phyloP scores from a whole-genome alignment of 1,284 basidiomycete genomes.

The Ceratobasidium papillatum region DNA sequence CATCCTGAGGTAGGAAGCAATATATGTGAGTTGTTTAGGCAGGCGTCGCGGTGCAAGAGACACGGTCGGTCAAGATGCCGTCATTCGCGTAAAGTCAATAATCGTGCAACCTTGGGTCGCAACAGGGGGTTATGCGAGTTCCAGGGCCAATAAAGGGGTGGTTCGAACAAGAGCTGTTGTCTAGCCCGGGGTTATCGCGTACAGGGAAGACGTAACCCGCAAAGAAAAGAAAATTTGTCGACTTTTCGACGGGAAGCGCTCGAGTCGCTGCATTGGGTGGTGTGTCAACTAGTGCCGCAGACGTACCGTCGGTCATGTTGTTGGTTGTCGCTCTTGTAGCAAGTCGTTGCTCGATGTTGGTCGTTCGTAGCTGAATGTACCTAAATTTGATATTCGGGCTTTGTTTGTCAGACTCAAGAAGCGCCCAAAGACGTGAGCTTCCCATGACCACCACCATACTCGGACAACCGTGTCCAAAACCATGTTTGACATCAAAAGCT shows the following conservation, averaged over 20 bases:
- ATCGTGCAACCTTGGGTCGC: constrained; percentile 1
- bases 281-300: constrained; percentile 16
- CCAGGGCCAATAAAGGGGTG: neutral
- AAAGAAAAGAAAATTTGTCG: neutral
- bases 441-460: constrained; percentile 17
- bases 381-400: constrained; percentile 18
- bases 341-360: neutral
- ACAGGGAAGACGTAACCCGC: neutral
- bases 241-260: neutral
- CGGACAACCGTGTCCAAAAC: neutral
- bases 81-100: neutral
- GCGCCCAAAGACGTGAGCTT: constrained; percentile 4
- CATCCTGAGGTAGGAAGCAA: constrained; percentile 29
- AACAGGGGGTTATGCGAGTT: neutral
- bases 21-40: constrained; percentile 1
- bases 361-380: constrained; percentile 6
- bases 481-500: constrained; percentile 36
- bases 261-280: neutral
- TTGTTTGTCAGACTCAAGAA: constrained; percentile 28
- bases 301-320: constrained; percentile 34
- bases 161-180: neutral
- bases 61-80: constrained; percentile 16
- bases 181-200: neutral
- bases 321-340: neutral
- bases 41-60: neutral